Conservation (phyloP, 768 basidiomycete species). For the Tricholoma furcatifolium region DNA sequence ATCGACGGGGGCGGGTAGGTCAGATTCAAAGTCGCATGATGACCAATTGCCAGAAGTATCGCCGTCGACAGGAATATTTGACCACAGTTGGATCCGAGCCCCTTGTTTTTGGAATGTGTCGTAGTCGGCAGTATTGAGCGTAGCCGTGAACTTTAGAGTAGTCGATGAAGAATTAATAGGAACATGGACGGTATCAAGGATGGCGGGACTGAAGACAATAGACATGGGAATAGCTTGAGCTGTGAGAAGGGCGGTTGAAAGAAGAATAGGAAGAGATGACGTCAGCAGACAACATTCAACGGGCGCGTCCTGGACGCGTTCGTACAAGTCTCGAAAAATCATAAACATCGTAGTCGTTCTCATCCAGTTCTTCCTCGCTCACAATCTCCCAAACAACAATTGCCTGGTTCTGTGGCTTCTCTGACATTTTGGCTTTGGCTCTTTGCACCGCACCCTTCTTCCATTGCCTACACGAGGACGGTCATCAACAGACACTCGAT, state of each 20-base stretch:
- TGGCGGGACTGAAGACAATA: constrained; percentile 37
- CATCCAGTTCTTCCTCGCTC: constrained; percentile 1
- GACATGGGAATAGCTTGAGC: constrained; percentile 25
- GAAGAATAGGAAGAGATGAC: constrained; percentile 8
- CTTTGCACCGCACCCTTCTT: constrained; percentile 27
- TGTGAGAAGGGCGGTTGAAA: not conserved
- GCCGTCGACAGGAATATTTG: constrained; percentile 29
- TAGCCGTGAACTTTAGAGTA: constrained; percentile 36
- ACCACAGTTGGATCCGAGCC: constrained; percentile 44
- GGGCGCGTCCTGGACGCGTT: constrained; percentile 1
- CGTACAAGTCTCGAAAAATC: constrained; percentile 1
- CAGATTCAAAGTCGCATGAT: constrained; percentile 29
- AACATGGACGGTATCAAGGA: constrained; percentile 31
- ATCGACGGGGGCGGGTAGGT: not conserved
- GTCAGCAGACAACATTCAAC: constrained; percentile 2
- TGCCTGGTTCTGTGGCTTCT: constrained; percentile 1
- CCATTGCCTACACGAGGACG: constrained; percentile 34
- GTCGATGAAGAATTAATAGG: constrained; percentile 18
- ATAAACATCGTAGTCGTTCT: not conserved
- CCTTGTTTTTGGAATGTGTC: constrained; percentile 26
- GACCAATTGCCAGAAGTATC: constrained; percentile 29
- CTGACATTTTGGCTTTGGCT: constrained; percentile 12
- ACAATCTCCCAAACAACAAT: constrained; percentile 4
- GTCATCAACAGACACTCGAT: not conserved
- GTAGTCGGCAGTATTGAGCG: constrained; percentile 28